Conservation (phyloP, 805 yeast species). For the Wickerhamiella dianesei region DNA sequence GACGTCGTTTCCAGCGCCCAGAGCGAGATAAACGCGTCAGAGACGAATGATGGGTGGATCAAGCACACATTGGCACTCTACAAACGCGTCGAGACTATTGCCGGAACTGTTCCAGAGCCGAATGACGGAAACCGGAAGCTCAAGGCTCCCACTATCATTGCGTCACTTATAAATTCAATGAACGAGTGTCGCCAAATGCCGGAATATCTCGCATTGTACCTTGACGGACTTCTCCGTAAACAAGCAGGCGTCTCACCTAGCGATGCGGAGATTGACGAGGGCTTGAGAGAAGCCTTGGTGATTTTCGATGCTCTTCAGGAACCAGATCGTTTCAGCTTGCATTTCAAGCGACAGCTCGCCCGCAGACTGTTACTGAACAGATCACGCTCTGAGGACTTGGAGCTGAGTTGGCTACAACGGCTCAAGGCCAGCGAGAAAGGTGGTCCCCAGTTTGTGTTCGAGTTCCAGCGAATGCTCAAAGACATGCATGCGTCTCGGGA, state of each 20-base stretch:
- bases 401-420: slow-evolving; percentile 33
- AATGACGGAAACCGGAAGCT: neutral
- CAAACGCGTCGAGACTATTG: neutral
- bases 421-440: slow-evolving; percentile 11
- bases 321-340: slow-evolving; percentile 84
- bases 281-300: slow-evolving; percentile 68
- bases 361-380: slow-evolving; percentile 78
- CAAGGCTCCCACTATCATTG: neutral
- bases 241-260: slow-evolving; percentile 49
- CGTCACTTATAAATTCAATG: slow-evolving; percentile 1
- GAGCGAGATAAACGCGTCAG: neutral
- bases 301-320: slow-evolving; percentile 79
- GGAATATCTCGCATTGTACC: slow-evolving; percentile 30
- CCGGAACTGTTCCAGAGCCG: neutral
- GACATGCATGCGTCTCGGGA: slow-evolving; percentile 6
- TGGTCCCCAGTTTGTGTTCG: slow-evolving; percentile 41
- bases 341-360: slow-evolving; percentile 78
- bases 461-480: slow-evolving; percentile 24
- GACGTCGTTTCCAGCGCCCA: neutral
- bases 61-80: neutral
- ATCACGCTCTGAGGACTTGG: slow-evolving; percentile 68
- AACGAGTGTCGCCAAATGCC: slow-evolving; percentile 4
- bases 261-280: slow-evolving; percentile 44
- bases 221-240: slow-evolving; percentile 64
- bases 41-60: neutral